Percentiles rank a stretch among this genome's conserved stretches.
phyloP scores from a whole-genome alignment of 768 basidiomycete genomes.

The Panellus pusillus region DNA sequence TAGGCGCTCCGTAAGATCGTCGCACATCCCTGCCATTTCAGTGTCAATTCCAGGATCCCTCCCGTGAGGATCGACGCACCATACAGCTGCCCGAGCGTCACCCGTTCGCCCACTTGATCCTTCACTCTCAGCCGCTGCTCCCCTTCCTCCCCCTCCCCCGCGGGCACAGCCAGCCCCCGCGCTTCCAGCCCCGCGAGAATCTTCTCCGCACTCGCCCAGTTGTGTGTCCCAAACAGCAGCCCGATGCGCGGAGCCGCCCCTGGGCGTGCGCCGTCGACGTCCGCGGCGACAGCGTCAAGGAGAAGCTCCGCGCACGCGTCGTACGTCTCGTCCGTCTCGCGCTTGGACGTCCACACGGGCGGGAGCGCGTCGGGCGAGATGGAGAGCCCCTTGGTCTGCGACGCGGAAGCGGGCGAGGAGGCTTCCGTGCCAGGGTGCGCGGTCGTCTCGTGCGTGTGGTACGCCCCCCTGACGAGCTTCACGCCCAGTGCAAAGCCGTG shows the following conservation, averaged over 20 bases:
- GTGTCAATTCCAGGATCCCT: too few species aligned
- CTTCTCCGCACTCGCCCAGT: slow-evolving; percentile 63
- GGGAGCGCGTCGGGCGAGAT: slow-evolving; percentile 59
- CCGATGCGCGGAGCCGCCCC: slow-evolving; percentile 39
- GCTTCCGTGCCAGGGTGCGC: slow-evolving; percentile 35
- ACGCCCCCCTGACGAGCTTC: slow-evolving; percentile 93
- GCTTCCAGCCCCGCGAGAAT: slow-evolving; percentile 61
- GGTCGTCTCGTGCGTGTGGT: slow-evolving; percentile 73
- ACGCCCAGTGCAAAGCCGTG: slow-evolving; percentile 78
- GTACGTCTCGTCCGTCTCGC: slow-evolving; percentile 74
- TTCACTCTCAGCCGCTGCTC: slow-evolving; percentile 36
- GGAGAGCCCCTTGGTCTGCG: slow-evolving; percentile 32
- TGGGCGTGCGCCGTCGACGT: slow-evolving; percentile 36
- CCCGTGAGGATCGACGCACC: slow-evolving; percentile 44
- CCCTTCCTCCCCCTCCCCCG: slow-evolving; percentile 23
- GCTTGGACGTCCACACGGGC: slow-evolving; percentile 70
- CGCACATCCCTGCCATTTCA: slow-evolving; percentile 70
- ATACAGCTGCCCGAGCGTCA: slow-evolving; percentile 81
- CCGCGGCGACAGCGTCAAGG: slow-evolving; percentile 54
- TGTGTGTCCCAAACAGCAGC: slow-evolving; percentile 87
- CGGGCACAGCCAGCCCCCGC: slow-evolving; percentile 51
- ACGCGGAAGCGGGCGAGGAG: slow-evolving; percentile 3
- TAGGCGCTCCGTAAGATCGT: slow-evolving; percentile 73
- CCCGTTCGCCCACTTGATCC: slow-evolving; percentile 59
- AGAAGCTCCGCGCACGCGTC: slow-evolving; percentile 59